Evolutionary conservation across 352 stramenopile genomes (phyloP).

Genomic region (Pythium diclinum): DNA sequence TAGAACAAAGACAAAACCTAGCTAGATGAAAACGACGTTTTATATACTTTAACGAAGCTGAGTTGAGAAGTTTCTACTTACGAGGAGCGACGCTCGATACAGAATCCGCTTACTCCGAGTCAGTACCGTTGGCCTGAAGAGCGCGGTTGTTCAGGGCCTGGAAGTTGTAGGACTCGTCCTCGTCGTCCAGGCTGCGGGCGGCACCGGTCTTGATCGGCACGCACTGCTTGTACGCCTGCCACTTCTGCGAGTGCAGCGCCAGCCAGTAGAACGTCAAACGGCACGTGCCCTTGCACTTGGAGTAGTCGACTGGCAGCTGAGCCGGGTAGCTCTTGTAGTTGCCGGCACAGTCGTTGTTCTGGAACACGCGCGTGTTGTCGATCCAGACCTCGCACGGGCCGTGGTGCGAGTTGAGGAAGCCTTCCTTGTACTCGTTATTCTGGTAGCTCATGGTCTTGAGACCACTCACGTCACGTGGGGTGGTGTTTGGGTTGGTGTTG

Average conservation of each 20-base stretch:
- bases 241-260: conserved; percentile 26
- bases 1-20: too few relatives aligned
- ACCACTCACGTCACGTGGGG: conserved; percentile 15
- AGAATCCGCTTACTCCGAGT: not conserved
- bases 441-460: conserved; percentile 33
- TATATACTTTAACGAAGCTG: too few relatives aligned
- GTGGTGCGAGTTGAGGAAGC: conserved; percentile 40
- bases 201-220: conserved; percentile 17
- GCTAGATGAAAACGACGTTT: too few relatives aligned
- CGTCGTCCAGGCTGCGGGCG: too few relatives aligned
- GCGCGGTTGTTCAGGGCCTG: conserved; percentile 1
- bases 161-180: conserved; percentile 9
- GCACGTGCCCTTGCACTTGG: conserved; percentile 25
- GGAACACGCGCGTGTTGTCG: conserved; percentile 28
- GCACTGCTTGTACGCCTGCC: conserved; percentile 30
- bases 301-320: conserved; percentile 47
- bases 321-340: conserved; percentile 40
- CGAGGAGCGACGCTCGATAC: too few relatives aligned
- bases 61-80: too few relatives aligned
- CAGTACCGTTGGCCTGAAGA: not conserved
- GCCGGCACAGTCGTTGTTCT: conserved; percentile 40
- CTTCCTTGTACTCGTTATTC: conserved; percentile 45
- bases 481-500: conserved; percentile 27
- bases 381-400: conserved; percentile 32
- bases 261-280: conserved; percentile 27